Evolutionary conservation across 345 rosid species (phyloP).

Genomic region (Garcia nutans): DNA sequence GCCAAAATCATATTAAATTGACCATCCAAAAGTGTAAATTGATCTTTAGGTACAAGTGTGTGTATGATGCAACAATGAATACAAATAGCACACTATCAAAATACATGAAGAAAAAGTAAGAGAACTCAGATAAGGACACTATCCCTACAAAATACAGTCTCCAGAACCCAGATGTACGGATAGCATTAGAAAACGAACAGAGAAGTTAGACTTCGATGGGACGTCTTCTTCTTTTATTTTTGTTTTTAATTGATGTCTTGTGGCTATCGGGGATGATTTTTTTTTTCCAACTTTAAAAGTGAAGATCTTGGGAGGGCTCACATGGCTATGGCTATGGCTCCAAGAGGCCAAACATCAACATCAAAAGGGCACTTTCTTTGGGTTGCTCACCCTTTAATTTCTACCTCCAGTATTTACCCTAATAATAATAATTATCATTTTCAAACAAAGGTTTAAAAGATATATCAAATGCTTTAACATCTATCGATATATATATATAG

Average conservation of each 20-base stretch:
- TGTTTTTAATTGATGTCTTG: constrained; percentile 1
- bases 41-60: too few species aligned
- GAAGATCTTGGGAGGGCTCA: neutral
- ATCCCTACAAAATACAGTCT: neutral
- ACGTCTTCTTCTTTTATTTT: too few species aligned
- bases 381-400: neutral
- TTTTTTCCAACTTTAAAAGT: neutral
- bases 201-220: neutral
- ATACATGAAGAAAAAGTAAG: neutral
- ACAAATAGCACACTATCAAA: too few species aligned
- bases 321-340: constrained; percentile 4
- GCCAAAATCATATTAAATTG: too few species aligned
- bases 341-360: constrained; percentile 7
- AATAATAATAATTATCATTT: too few species aligned
- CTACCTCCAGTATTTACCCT: neutral
- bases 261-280: neutral
- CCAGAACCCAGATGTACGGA: neutral
- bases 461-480: too few species aligned
- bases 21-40: too few species aligned
- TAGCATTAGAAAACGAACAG: neutral
- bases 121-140: neutral
- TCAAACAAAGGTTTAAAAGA: too few species aligned
- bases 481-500: too few species aligned
- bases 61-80: too few species aligned
- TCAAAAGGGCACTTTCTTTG: neutral